Conservation (phyloP, 176 grass and related monocot genomes). For the Oryza coarctata region DNA sequence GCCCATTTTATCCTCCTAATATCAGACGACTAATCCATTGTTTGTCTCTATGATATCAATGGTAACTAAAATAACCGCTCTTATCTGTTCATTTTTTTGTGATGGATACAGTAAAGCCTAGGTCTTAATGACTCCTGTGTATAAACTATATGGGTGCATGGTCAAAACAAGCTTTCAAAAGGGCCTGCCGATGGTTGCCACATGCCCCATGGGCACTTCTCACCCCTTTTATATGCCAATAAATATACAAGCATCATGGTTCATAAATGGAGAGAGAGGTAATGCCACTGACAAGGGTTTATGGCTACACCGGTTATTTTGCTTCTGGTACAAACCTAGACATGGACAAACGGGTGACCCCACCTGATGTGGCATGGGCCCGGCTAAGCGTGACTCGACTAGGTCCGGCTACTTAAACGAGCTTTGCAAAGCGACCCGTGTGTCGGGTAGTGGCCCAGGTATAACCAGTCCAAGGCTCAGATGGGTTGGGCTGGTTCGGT, state of each 20-base stretch:
- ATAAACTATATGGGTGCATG: not conserved
- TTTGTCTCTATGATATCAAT: no score
- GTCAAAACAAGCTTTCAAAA: conserved; percentile 46
- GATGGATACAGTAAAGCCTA: not conserved
- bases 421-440: no score
- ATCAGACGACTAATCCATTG: no score
- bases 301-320: conserved; percentile 28
- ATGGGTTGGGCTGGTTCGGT: no score
- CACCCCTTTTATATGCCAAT: conserved; percentile 26
- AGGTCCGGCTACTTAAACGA: no score
- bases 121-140: not conserved
- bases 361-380: no score
- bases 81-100: not conserved
- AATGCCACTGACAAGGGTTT: not conserved
- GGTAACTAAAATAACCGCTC: no score
- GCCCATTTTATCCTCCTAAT: no score
- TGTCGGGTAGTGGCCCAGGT: no score
- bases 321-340: conserved; percentile 32
- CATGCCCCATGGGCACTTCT: conserved; percentile 33
- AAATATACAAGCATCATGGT: conserved; percentile 45
- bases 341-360: no score
- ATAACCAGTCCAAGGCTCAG: no score
- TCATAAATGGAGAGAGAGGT: conserved; percentile 37
- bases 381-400: no score
- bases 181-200: conserved; percentile 16